Evolutionary conservation across 2,329 filamentous ascomycete species (phyloP).

Genomic region (Fusarium lyarnte): DNA sequence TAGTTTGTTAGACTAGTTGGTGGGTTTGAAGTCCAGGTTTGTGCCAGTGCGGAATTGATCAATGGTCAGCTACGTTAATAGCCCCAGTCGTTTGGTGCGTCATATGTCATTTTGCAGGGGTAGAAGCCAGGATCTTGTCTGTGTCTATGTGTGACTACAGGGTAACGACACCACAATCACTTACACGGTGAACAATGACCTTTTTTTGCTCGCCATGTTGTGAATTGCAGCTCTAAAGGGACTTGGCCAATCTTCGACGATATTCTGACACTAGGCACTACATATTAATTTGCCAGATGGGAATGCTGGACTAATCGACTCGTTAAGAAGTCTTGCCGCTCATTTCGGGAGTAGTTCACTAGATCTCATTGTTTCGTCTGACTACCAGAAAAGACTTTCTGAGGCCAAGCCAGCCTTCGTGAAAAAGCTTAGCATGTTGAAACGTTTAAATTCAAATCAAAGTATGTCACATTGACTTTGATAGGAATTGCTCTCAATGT

Average conservation of each 20-base stretch:
- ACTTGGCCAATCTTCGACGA: neutral
- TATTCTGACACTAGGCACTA: no score
- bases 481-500: neutral
- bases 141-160: neutral
- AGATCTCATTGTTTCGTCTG: rapidly evolving
- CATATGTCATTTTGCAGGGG: constrained; percentile 25
- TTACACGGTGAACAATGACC: neutral
- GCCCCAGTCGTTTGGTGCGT: constrained; percentile 5
- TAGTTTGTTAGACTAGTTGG: neutral
- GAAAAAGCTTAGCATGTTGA: rapidly evolving
- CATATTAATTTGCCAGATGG: neutral
- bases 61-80: constrained; percentile 22
- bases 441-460: rapidly evolving
- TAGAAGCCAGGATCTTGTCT: neutral
- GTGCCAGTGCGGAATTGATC: constrained; percentile 8
- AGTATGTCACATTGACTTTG: neutral
- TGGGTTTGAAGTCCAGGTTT: constrained; percentile 1
- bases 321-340: no score
- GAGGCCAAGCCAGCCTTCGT: rapidly evolving
- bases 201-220: neutral
- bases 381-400: rapidly evolving
- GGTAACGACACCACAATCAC: constrained; percentile 5
- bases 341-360: rapidly evolving
- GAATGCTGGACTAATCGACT: neutral
- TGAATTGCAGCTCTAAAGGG: neutral